Evolutionary conservation across 768 basidiomycete species (phyloP), one percentile per base, ranked within the genome.

Genomic region (Xerocomellus chrysenteron): DNA sequence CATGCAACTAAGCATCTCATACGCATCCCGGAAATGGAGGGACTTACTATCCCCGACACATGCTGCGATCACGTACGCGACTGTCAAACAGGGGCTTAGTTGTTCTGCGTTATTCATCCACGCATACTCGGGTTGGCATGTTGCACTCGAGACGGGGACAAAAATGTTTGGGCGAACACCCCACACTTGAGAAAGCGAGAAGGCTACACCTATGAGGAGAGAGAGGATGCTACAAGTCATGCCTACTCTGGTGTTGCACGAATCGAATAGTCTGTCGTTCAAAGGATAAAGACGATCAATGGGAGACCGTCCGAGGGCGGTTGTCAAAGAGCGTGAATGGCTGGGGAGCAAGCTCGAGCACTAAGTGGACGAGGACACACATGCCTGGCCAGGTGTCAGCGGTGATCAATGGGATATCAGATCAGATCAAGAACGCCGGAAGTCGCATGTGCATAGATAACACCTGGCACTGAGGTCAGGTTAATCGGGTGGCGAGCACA

Each of bases 1-100:
- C 12, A 48, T 11, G 26, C 3, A 33, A 51, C 3, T 60, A 12
- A 56, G 50, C 14, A 12, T 17, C 10, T 19, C 41, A 1, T 19
- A 12, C 9, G 13, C 33, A 26, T 45, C 2, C 11, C 2, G 0
- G 47, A 42, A 52, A 35, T 32, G 16, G 47, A 46, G 6, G 26
- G 2, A 66, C 70, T 54, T 56, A 37, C 70, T 60, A 21, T 73
- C 60, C 40, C 64, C 69, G 2, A 8, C 53, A 26, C 70, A 71
- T 30, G 70, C 65, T 28, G 51, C 67, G n/a, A 73, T 67, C 47
- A 73, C 69, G 41, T 67, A 73, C 2, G 70, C 69, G 9, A 67
- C 71, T 5, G 51, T 41, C 30, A 71, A 53, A 55, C 71, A 73
- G 3, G 71, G 60, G 26, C 24, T 48, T 16, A 41, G 1, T 33